Conservation (phyloP, 495 filamentous ascomycete genomes). For the Trichoderma erinaceum region DNA sequence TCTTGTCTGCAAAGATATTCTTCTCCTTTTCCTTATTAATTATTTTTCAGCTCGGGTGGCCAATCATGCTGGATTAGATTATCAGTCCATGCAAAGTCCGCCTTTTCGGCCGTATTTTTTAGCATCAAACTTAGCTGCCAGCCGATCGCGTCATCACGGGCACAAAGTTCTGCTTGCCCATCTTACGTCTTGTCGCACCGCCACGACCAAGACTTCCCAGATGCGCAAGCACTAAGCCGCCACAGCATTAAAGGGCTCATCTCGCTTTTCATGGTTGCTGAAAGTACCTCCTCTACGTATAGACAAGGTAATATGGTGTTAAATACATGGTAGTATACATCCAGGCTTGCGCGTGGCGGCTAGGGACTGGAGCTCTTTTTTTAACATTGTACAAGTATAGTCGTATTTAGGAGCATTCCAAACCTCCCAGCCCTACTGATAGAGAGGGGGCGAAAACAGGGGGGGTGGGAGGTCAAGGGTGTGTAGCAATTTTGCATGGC, state of each 20-base stretch:
- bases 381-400: too few species aligned
- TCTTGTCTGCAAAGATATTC: background rate
- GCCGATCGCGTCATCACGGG: conserved; percentile 1
- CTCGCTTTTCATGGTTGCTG: background rate
- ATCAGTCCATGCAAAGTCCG: background rate
- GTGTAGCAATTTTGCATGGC: too few species aligned
- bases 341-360: too few species aligned
- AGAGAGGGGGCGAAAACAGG: too few species aligned
- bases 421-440: too few species aligned
- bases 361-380: too few species aligned
- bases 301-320: too few species aligned
- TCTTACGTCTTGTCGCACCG: background rate
- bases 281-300: too few species aligned
- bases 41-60: background rate
- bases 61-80: background rate
- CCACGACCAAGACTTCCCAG: background rate
- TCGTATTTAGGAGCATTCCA: too few species aligned
- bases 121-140: background rate
- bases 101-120: conserved; percentile 7
- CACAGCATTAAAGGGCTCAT: background rate
- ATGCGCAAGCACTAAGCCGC: background rate
- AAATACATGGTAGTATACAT: too few species aligned
- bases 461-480: too few species aligned
- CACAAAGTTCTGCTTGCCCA: conserved; percentile 2
- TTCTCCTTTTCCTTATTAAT: background rate